These are phyloP conservation scores for Groenewaldozyma tartarivorans DNA, from an alignment of 805 yeast species.

Conservation along the genomic window DNA sequence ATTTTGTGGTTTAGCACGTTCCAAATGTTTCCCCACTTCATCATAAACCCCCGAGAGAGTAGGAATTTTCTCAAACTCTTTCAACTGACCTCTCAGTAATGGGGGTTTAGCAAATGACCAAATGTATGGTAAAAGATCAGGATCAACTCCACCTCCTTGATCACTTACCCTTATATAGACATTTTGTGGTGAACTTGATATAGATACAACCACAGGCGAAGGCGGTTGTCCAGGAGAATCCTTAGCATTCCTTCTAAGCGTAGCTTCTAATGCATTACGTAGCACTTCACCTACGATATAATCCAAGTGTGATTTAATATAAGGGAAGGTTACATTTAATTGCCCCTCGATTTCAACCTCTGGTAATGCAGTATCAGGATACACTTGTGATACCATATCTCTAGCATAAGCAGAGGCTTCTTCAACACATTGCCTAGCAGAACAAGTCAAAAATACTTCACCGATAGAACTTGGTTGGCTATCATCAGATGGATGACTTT, in stretches of 20 bases:
- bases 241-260: conserved; percentile 33
- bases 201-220: conserved; percentile 61
- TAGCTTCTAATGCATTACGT: conserved; percentile 77
- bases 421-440: conserved; percentile 57
- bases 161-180: conserved; percentile 76
- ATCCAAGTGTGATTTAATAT: conserved; percentile 76
- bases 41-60: conserved; percentile 23
- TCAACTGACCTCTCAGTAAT: conserved; percentile 19
- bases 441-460: conserved; percentile 73
- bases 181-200: conserved; percentile 55
- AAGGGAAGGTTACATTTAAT: conserved; percentile 56
- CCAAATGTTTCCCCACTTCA: conserved; percentile 19
- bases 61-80: conserved; percentile 24
- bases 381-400: conserved; percentile 32
- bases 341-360: conserved; percentile 70
- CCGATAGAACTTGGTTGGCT: conserved; percentile 37
- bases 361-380: conserved; percentile 46
- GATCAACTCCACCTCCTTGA: conserved; percentile 78
- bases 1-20: conserved; percentile 8
- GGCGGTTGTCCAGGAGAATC: conserved; percentile 22
- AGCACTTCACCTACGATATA: conserved; percentile 81
- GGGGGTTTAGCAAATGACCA: conserved; percentile 71
- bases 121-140: conserved; percentile 47
- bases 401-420: conserved; percentile 45
- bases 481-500: conserved; percentile 34